Base-by-base conservation (phyloP, 192 early-diverging fungal species). In the Phlyctochytrium planicorne region DNA sequence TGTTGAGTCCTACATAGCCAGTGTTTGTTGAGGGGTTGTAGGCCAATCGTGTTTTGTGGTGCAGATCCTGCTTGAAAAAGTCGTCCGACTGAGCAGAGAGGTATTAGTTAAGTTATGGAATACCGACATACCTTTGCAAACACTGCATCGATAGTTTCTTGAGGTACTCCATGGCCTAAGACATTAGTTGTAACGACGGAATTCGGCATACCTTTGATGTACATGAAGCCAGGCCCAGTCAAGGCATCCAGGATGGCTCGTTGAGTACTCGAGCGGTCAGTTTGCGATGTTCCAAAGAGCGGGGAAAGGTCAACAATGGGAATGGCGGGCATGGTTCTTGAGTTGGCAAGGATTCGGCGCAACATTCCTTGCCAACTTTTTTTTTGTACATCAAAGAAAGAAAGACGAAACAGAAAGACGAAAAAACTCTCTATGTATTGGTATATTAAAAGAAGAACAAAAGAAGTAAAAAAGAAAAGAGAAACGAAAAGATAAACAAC, bases 291-390 rank as follows among this genome's bases (percentile, higher is more conserved):
- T 66, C 6, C 37, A 35, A 70, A 59, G 63, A 88, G 87, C 30
- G 72, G 34, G 25, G 73, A 60, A 61, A 90, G 89, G 66, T 90
- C 88, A 62, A 90, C 76, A 16, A 88, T 66, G 12, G 88, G 88
- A 65, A 90, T 89, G 27, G 59, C 34, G 10, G 20, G 6, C 40
- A 6, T 47, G 6, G n/a, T n/a, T n/a, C n/a, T n/a, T n/a, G n/a
- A n/a, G n/a, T n/a, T n/a, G n/a, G 20, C 40, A 47, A 14, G 40
- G 40, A 47, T 14, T 47, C 40, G 40, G 40, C 40, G 6, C 40
- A 6, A 6, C 40, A 6, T 14, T 20, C 40, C 40, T 47, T 47
- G 10, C 40, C 40, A 6, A 6, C 40, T 20, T 47, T 20, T 47
- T 20, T 47, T 47, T 47, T 47, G 40, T 47, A 47, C 40, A 47